phyloP scores from a whole-genome alignment of 2,329 filamentous ascomycete species.

The Tolypocladium ovalisporum region DNA sequence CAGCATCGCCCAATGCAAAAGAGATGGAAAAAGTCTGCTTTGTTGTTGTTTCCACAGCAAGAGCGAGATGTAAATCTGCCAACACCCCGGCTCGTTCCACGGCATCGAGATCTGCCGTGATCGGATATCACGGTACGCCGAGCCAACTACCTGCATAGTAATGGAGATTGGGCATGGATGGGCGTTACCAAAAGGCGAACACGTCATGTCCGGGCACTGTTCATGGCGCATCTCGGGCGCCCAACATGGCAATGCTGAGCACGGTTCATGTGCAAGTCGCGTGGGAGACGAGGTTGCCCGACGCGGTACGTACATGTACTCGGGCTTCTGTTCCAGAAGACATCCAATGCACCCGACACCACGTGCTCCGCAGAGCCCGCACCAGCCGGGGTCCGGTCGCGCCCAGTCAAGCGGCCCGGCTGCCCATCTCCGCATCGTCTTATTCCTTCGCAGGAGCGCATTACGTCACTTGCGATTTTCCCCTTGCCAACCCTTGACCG shows the following conservation, averaged over 20 bases:
- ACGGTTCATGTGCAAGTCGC: not conserved
- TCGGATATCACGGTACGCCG: not conserved
- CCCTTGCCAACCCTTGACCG: too few relatives aligned
- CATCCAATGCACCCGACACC: too few relatives aligned
- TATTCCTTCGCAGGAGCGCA: not conserved
- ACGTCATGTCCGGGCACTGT: not conserved
- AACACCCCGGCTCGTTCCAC: not conserved
- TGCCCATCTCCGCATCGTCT: not conserved
- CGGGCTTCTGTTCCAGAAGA: not conserved
- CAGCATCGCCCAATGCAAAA: not conserved
- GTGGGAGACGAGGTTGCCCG: too few relatives aligned
- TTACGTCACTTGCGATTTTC: not conserved
- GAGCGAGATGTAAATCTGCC: not conserved
- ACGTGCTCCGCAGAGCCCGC: not conserved
- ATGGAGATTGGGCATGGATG: not conserved
- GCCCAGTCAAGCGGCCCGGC: not conserved
- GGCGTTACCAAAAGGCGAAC: not conserved
- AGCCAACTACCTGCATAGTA: not conserved
- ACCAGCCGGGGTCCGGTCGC: not conserved
- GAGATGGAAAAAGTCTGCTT: not conserved
- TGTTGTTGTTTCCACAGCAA: not conserved
- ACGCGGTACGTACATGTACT: too few relatives aligned
- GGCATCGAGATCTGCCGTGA: not conserved
- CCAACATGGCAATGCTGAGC: not conserved
- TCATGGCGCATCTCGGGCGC: not conserved